Base-by-base conservation (phyloP, 768 basidiomycete species). In the Lactifluus subvellereus region DNA sequence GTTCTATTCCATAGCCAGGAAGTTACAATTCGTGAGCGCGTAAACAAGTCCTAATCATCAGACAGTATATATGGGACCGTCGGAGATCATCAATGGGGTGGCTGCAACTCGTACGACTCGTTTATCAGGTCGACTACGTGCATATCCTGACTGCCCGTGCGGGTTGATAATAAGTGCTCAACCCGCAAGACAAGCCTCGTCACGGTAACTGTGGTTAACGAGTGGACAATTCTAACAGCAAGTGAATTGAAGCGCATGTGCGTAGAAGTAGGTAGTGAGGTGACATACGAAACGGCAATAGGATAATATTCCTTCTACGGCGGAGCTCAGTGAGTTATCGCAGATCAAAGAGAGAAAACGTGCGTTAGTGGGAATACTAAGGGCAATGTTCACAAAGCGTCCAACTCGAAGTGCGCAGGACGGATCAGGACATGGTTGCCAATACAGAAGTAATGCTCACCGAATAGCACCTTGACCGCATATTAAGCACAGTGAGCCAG, bases 151-250 rank as follows among this genome's bases (percentile, higher is more conserved):
- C 40, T 40, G 7, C 27, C 20, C 40, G 52, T 52, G 11, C 62
- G 53, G 2, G 45, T 55, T 30, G 22, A 58, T 20, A 64, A 45
- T 38, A 64, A 37, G 6, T 58, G 58, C 18, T 64, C 62, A 3
- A 64, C 57, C n/a, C 62, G 62, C 54, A 64, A 55, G 22, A 64
- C 62, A 0, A 64, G 53, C 32, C 62, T 59, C 7, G 57, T 59
- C 22, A 64, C 62, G 2, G 22, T 30, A 9, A 64, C 58, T 11
- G 62, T 60, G 20, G 47, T 43, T 45, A 64, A 22, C 22, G 62
- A 54, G 48, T 59, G 58, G 20, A 64, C 62, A 16, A 64, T 55
- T 30, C 62, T 64, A 40, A 11, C 10, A 48, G 2, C 20, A 20
- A 16, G 33, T 60, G 40, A 64, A 47, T 30, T 20, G 7, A 37